Evolutionary conservation across 2,329 filamentous ascomycete species (phyloP).

Genomic region (Amauroascus verrucosus): DNA sequence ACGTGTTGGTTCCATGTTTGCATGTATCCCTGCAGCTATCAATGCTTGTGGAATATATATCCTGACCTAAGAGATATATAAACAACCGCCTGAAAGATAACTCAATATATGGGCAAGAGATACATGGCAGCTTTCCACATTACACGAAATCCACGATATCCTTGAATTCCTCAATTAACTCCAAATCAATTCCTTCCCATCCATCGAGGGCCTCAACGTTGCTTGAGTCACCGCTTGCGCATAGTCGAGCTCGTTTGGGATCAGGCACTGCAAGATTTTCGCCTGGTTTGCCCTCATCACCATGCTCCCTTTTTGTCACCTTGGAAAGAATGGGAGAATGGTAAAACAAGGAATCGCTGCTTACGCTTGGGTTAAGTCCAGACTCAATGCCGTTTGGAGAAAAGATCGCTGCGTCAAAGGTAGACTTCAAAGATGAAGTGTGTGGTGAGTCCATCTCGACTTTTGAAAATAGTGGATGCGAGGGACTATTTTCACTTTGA

Average conservation of each 20-base stretch:
- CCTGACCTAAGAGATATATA: background rate
- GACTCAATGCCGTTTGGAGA: background rate
- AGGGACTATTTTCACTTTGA: background rate
- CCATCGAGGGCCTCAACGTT: background rate
- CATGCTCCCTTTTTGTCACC: slow-evolving; percentile 2
- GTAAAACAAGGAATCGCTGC: slow-evolving; percentile 12
- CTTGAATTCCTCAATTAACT: slow-evolving; percentile 33
- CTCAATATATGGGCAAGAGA: background rate
- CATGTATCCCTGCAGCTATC: no score
- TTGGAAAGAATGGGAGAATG: background rate
- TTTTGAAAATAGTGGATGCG: background rate
- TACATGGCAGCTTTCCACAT: slow-evolving; percentile 1
- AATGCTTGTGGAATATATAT: background rate
- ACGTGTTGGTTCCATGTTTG: no score
- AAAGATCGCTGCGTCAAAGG: background rate
- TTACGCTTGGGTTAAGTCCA: background rate
- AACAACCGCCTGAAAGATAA: background rate
- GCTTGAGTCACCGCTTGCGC: background rate
- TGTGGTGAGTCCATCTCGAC: background rate
- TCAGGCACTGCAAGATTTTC: background rate
- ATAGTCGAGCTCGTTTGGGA: background rate
- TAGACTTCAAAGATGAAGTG: background rate
- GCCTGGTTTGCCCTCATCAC: background rate
- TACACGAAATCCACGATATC: slow-evolving; percentile 33
- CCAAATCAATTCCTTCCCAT: slow-evolving; percentile 32